A percentile compares a stretch with the other conserved stretches of the same genome.
Evolutionary conservation across 495 filamentous ascomycete species (phyloP).

Genomic region (Hypoxylon lenormandii): DNA sequence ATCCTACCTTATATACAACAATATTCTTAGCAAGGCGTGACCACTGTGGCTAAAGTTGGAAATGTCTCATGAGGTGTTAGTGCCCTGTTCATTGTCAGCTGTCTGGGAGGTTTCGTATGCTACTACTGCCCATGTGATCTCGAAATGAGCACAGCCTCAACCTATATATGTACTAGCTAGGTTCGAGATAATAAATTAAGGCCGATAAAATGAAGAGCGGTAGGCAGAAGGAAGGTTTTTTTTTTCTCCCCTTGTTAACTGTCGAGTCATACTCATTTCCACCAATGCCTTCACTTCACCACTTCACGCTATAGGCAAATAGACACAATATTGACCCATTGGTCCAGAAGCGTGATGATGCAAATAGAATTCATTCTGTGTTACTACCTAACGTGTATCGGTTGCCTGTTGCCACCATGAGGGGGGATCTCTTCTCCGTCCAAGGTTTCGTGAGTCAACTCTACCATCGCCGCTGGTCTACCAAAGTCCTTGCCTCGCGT

Average conservation of each 20-base stretch:
- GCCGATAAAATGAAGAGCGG: too few species aligned
- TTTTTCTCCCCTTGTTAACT: too few species aligned
- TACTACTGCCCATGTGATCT: slow-evolving; percentile 24
- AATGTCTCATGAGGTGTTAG: background rate
- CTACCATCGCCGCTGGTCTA: slow-evolving; percentile 6
- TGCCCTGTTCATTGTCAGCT: slow-evolving; percentile 5
- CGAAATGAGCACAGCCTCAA: slow-evolving; percentile 34
- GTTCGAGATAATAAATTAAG: too few species aligned
- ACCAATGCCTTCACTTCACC: too few species aligned
- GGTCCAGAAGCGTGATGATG: background rate
- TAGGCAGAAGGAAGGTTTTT: too few species aligned
- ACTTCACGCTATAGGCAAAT: too few species aligned
- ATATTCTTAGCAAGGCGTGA: background rate
- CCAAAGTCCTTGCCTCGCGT: background rate
- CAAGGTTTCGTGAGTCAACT: slow-evolving; percentile 13
- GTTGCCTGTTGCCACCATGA: slow-evolving; percentile 41
- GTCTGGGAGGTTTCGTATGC: background rate
- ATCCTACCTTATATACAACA: background rate
- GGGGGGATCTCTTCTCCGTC: slow-evolving; percentile 21
- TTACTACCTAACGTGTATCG: slow-evolving; percentile 53
- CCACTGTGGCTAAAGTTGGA: background rate
- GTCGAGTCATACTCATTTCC: too few species aligned
- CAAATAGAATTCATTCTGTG: slow-evolving; percentile 47
- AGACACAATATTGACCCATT: too few species aligned
- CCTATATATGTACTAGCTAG: too few species aligned